Evolutionary conservation across 1,139 yeast species (phyloP), one percentile per base, ranked within the genome.

Genomic region (Suhomyces panamericanus): DNA sequence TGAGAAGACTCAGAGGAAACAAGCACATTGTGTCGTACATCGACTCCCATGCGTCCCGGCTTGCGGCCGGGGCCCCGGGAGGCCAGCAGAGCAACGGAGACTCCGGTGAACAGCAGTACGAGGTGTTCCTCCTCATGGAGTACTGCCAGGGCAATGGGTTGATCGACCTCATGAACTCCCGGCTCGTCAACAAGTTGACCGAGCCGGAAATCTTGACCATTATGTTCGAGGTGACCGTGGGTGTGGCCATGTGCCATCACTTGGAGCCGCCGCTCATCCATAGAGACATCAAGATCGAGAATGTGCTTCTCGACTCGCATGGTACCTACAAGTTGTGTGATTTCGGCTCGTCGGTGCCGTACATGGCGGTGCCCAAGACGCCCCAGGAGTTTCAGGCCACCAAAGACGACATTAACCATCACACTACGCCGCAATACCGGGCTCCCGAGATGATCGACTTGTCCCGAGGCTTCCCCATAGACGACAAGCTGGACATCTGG

Each of bases 391-490:
- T 84, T 55, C 83, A 83, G 43, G 68, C 77, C 13, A 66, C 91
- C 38, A 87, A 87, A 51, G 88, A 87, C 53, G 97, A 93, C 59
- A 80, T 93, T 47, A 81, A 87, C 72, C 84, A 85, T 51, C 95
- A 93, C 63, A 93, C 99, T 0, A 93, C 99, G 2, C 96, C 97
- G n/a, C 99, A 93, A 64, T 93, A 93, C 65, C 75, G 99, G 53
- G 78, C 96, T 1, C 99, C 99, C 0, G 99, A 93, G 64, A 93
- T 93, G 99, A 78, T 95, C 43, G 98, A 93, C 65, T 74, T 93
- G 36, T 80, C 85, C 51, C 77, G 86, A 50, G 88, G 95, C 4
- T 77, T 85, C 49, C 95, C 98, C 3, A 87, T 93, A 49, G 96
- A 91, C 65, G 98, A 93, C 60, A 93, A 93, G 63, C 81, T 91